phyloP scores from a whole-genome alignment of 805 yeast species.

The Suhomyces canberraensis region DNA sequence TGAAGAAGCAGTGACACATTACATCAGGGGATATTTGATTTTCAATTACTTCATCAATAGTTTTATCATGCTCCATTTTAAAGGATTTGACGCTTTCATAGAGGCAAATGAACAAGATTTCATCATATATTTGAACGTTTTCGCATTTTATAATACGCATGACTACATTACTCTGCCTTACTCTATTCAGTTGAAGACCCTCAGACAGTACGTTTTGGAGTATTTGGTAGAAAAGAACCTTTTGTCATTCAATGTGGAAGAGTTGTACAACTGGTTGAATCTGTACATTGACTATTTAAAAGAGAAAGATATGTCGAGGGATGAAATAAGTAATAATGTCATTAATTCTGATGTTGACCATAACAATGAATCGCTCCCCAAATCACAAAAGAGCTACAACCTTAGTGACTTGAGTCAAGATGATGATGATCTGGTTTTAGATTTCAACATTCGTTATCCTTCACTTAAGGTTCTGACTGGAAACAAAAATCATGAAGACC shows the following conservation, averaged over 20 bases:
- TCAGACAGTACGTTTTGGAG: conserved; percentile 23
- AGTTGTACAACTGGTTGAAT: conserved; percentile 37
- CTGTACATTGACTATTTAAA: conserved; percentile 37
- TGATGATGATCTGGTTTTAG: conserved; percentile 2
- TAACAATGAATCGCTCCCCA: background rate
- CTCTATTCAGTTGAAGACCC: conserved; percentile 16
- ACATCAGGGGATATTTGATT: conserved; percentile 37
- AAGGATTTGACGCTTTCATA: conserved; percentile 40
- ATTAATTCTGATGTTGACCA: background rate
- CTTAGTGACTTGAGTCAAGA: background rate
- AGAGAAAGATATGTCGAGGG: conserved; percentile 21
- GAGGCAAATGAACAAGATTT: conserved; percentile 36
- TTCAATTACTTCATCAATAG: conserved; percentile 43
- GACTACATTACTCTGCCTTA: conserved; percentile 21
- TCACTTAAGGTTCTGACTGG: conserved; percentile 1
- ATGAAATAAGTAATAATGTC: too few species aligned
- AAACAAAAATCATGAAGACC: background rate
- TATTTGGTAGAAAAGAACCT: conserved; percentile 29
- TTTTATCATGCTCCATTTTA: conserved; percentile 40
- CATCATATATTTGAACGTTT: conserved; percentile 39
- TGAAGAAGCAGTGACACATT: conserved; percentile 11
- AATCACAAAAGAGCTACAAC: conserved; percentile 2
- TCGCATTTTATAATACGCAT: conserved; percentile 36
- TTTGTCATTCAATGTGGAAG: conserved; percentile 33
- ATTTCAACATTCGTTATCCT: conserved; percentile 8